phyloP scores from a whole-genome alignment of 352 stramenopile genomes.

The Globisporangium echinulatum region DNA sequence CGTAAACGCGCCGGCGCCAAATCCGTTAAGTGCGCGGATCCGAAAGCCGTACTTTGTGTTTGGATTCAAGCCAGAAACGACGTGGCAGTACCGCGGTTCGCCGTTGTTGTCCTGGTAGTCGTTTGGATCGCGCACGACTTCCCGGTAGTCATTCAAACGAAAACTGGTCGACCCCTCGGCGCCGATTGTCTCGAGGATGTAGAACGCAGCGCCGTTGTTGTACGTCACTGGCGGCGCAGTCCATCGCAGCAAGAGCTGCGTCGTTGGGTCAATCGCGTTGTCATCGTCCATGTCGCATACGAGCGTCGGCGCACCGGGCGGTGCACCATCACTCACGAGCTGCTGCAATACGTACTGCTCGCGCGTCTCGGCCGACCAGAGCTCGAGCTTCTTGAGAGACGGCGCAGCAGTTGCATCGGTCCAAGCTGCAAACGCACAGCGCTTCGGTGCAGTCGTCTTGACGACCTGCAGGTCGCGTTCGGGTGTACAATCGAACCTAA shows the following conservation, averaged over 20 bases:
- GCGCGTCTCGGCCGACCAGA: conserved; percentile 62
- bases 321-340: conserved; percentile 57
- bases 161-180: conserved; percentile 65
- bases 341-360: conserved; percentile 66
- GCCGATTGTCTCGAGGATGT: conserved; percentile 73
- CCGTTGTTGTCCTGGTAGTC: conserved; percentile 79
- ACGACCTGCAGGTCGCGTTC: conserved; percentile 68
- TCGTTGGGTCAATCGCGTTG: conserved; percentile 55
- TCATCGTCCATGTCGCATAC: conserved; percentile 37
- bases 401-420: conserved; percentile 39
- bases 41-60: conserved; percentile 90
- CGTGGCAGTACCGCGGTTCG: conserved; percentile 70
- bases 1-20: conserved; percentile 83
- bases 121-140: conserved; percentile 86
- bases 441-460: conserved; percentile 41
- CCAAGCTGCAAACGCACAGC: conserved; percentile 58
- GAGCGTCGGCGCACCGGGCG: conserved; percentile 45
- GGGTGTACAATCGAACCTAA: conserved; percentile 42
- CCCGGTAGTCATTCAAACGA: conserved; percentile 60
- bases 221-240: conserved; percentile 45
- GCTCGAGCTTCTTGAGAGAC: conserved; percentile 64
- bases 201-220: conserved; percentile 76
- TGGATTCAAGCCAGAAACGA: conserved; percentile 52
- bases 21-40: conserved; percentile 87
- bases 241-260: conserved; percentile 62